Evolutionary conservation across 1,139 yeast genomes (phyloP).

Genomic region (Arxiozyma telluris): DNA sequence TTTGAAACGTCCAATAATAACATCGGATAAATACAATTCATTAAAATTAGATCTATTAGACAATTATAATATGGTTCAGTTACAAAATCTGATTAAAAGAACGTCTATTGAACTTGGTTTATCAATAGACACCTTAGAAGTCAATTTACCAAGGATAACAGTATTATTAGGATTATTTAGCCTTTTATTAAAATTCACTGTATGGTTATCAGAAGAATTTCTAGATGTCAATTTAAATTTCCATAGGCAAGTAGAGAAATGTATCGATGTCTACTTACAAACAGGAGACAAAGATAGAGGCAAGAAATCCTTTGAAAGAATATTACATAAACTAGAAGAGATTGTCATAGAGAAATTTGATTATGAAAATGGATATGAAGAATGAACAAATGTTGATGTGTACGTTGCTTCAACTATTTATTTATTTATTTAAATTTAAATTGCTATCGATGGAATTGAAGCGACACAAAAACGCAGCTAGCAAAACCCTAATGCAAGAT

Average conservation of each 20-base stretch:
- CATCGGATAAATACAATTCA: not conserved
- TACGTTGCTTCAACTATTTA: no score
- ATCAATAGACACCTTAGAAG: not conserved
- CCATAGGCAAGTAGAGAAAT: not conserved
- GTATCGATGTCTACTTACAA: not conserved
- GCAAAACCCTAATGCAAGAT: no score
- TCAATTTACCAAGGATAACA: not conserved
- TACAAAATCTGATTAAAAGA: constrained; percentile 27
- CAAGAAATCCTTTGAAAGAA: not conserved
- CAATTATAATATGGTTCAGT: constrained; percentile 15
- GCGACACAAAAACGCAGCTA: no score
- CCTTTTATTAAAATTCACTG: not conserved
- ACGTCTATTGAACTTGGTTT: not conserved
- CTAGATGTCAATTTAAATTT: not conserved
- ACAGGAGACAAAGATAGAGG: constrained; percentile 1
- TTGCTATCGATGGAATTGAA: no score
- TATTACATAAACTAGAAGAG: not conserved
- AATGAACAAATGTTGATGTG: not conserved
- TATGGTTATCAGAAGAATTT: not conserved
- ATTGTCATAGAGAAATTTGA: not conserved
- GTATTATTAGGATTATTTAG: not conserved
- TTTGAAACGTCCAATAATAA: constrained; percentile 4
- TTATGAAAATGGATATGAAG: not conserved
- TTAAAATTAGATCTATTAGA: constrained; percentile 6
- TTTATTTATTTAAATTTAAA: no score